phyloP scores from a whole-genome alignment of 768 basidiomycete species.

The Suillus decipiens region DNA sequence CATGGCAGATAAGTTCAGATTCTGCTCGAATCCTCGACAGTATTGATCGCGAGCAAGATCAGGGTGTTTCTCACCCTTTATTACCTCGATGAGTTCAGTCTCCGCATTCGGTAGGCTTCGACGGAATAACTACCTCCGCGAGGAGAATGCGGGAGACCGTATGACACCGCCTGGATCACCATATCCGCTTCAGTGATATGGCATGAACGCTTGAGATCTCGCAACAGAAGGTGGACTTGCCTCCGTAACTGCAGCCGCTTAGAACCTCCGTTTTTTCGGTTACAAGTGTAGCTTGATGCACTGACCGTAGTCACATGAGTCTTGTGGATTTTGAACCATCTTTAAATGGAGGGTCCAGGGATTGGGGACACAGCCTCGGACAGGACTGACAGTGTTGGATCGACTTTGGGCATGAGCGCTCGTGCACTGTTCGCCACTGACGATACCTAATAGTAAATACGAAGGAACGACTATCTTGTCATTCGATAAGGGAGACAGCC shows the following conservation, averaged over 20 bases:
- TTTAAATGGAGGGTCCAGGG: neutral
- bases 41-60: neutral
- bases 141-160: constrained; percentile 4
- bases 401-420: neutral
- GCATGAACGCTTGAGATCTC: neutral
- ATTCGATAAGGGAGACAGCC: neutral
- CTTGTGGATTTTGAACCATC: neutral
- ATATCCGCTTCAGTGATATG: neutral
- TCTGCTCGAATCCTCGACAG: neutral
- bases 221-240: neutral
- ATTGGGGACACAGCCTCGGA: neutral
- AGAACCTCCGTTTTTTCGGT: neutral
- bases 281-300: neutral
- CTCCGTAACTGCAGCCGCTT: neutral
- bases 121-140: neutral
- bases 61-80: neutral
- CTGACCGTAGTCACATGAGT: no score
- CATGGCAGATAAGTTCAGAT: neutral
- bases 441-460: no score
- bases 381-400: neutral
- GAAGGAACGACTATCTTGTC: neutral
- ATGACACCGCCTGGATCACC: neutral
- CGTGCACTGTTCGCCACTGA: no score
- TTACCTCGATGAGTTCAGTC: neutral
- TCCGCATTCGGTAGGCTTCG: constrained; percentile 8